These are phyloP conservation scores for Artomyces pyxidatus DNA, from an alignment of 768 basidiomycete genomes.

Conservation along the genomic window DNA sequence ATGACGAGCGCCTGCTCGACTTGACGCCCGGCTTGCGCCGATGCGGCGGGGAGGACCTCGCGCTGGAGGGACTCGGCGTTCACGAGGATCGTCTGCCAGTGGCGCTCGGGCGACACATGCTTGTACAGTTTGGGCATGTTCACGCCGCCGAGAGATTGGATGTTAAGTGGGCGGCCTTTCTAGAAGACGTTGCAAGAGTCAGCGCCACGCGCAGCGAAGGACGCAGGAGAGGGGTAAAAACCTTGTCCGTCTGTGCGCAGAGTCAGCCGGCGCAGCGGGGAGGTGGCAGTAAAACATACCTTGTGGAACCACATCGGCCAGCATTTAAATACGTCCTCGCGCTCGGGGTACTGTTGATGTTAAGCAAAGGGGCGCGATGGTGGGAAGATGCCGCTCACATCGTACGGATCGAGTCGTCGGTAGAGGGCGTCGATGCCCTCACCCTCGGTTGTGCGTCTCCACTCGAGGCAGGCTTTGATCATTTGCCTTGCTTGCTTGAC, in stretches of 20 bases:
- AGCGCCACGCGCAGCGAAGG: neutral
- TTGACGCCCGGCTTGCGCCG: conserved; percentile 41
- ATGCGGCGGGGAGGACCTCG: conserved; percentile 61
- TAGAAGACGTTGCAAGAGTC: conserved; percentile 18
- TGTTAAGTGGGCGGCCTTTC: conserved; percentile 66
- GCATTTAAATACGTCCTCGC: conserved; percentile 58
- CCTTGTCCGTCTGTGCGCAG: conserved; percentile 57
- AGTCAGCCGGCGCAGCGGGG: neutral
- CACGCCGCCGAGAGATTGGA: conserved; percentile 55
- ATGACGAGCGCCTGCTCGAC: conserved; percentile 53
- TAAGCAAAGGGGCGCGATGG: neutral
- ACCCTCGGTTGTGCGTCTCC: conserved; percentile 57
- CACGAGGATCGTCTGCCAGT: conserved; percentile 50
- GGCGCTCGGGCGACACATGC: conserved; percentile 43
- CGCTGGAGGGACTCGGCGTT: conserved; percentile 56
- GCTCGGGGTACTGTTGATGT: conserved; percentile 52
- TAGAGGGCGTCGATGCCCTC: conserved; percentile 62
- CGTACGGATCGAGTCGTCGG: conserved; percentile 54
- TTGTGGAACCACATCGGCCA: conserved; percentile 82
- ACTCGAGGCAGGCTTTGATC: conserved; percentile 58
- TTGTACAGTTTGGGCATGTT: conserved; percentile 51
- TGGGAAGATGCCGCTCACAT: conserved; percentile 36
- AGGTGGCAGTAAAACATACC: conserved; percentile 26
- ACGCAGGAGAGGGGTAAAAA: conserved; percentile 15
- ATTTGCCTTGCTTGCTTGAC: conserved; percentile 52